Base-by-base conservation (phyloP, 805 yeast genomes). In the Metschnikowia santaceciliae region DNA sequence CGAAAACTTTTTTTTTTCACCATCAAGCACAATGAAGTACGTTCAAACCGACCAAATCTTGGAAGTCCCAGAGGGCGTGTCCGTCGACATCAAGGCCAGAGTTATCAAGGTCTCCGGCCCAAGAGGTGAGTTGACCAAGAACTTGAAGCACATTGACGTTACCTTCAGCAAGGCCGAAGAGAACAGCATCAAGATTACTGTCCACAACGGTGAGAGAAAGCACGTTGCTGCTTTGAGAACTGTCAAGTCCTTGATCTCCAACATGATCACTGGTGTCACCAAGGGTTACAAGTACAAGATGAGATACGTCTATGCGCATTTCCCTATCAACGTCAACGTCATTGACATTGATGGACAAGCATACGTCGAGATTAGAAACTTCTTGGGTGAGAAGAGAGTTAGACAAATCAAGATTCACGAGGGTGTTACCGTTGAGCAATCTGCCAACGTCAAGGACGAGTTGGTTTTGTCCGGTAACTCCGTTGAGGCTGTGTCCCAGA, bases 231-330 rank as follows among this genome's bases (percentile, higher is more conserved):
- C 97, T 72, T 83, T 94, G 76, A 91, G 98, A 84, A 92, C 99
- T 59, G 98, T 94, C 77, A 91, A 90, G 81, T 89, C 98, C 62
- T 81, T 94, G 74, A 82, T 94, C 69, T 73, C 89, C 73, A 94
- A 94, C 88, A 78, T 94, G 84, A 77, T 94, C 79, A 88, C 88
- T 65, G 99, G 99, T 88, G 99, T 94, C 74, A 94, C 99, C 76
- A 85, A 85, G 82, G 99, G 98, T 79, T 92, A 80, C 96, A 85
- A 88, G 81, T 94, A 94, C 94, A 94, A 94, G 88, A 87, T 94
- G 97, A 90, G 98, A 84, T 91, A 90, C 78, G 99, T 94, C 61
- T 95, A 92, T 75, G 99, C 99, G 86, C 99, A 94, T 89, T 94
- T 94, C 96, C 99, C 99, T 77, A 94, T 95, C 80, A 94, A 94